phyloP scores from a whole-genome alignment of 2,329 filamentous ascomycete genomes.

The Ophiostoma sp. region DNA sequence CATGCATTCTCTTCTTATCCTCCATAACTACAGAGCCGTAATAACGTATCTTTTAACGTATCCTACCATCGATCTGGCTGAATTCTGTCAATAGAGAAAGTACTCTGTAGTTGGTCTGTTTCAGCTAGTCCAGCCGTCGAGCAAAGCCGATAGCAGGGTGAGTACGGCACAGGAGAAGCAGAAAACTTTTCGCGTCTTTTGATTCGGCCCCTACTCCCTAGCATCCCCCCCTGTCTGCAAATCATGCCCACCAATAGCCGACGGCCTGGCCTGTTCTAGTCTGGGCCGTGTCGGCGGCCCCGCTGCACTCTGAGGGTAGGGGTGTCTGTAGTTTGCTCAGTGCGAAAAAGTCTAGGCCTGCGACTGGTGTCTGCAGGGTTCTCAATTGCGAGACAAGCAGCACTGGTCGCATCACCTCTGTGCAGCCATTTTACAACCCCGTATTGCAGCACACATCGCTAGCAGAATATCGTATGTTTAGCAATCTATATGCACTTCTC shows the following conservation, averaged over 20 bases:
- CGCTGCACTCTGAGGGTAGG: not conserved
- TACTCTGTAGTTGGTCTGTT: not conserved
- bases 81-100: not conserved
- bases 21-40: not conserved
- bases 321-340: not conserved
- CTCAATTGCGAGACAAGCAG: not conserved
- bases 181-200: not conserved
- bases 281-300: slow-evolving; percentile 11
- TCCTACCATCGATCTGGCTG: not conserved
- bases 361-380: not conserved
- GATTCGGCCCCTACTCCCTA: not conserved
- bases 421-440: not conserved
- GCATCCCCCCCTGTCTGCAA: slow-evolving; percentile 4
- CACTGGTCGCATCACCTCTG: not conserved
- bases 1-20: no score
- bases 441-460: not conserved
- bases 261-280: slow-evolving; percentile 12
- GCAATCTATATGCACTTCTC: not conserved
- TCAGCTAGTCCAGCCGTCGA: not conserved
- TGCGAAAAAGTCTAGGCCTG: not conserved
- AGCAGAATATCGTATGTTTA: not conserved
- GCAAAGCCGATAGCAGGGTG: not conserved
- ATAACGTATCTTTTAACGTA: not conserved
- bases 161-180: not conserved
- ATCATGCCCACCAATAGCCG: slow-evolving; percentile 12